Evolutionary conservation across 2,329 filamentous ascomycete species (phyloP).

Genomic region (Cladosporium austrohemisphaericum): DNA sequence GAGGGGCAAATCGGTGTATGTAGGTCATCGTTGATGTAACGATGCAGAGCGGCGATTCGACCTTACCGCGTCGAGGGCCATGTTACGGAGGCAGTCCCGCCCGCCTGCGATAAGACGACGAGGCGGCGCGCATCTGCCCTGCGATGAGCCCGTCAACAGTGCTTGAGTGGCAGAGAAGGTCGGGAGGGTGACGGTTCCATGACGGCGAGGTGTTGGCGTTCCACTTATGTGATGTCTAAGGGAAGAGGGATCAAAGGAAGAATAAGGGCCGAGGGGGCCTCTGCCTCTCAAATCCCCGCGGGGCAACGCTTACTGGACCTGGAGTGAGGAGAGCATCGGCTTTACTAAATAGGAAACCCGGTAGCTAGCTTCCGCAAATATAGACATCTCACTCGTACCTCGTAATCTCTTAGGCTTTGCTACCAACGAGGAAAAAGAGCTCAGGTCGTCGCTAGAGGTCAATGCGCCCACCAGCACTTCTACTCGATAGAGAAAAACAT

Average conservation of each 20-base stretch:
- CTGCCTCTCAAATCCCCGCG: background rate
- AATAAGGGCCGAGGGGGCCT: background rate
- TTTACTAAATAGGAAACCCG: background rate
- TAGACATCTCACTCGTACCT: too few species aligned
- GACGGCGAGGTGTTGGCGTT: background rate
- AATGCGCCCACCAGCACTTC: too few species aligned
- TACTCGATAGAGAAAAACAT: too few species aligned
- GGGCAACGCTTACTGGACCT: background rate
- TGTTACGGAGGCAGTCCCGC: background rate
- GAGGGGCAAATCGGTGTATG: background rate
- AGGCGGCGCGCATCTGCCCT: background rate
- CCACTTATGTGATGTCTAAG: slow-evolving; percentile 2
- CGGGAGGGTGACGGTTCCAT: background rate
- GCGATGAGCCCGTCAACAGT: too few species aligned
- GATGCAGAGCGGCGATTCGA: background rate
- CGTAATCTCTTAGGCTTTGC: too few species aligned
- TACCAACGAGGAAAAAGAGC: too few species aligned
- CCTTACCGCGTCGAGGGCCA: background rate
- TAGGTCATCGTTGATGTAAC: background rate
- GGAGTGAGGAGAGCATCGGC: background rate
- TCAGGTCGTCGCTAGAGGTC: too few species aligned
- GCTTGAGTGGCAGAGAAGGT: background rate
- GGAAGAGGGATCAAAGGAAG: background rate
- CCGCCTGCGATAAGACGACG: background rate
- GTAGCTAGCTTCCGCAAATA: too few species aligned